Conservation (phyloP, 176 grass and related monocot genomes). For the Cenchrus purpureus region DNA sequence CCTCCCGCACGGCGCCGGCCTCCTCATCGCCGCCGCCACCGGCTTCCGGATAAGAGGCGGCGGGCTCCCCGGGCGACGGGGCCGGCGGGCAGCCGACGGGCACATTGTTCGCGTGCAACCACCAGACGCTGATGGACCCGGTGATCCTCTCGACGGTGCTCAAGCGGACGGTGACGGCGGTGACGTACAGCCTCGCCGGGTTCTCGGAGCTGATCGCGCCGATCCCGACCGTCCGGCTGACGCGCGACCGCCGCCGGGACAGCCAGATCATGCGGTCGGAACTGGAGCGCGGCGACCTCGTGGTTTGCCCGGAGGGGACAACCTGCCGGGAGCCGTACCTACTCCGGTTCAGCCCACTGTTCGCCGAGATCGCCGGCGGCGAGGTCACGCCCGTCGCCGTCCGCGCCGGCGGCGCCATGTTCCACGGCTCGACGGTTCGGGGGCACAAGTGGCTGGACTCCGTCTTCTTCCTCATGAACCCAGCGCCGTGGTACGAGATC, state of each 20-base stretch:
- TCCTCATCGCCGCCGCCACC: constrained; percentile 38
- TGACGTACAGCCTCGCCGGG: constrained; percentile 66
- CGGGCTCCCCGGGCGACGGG: not conserved
- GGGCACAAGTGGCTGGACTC: constrained; percentile 69
- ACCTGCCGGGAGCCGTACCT: constrained; percentile 73
- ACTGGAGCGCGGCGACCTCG: constrained; percentile 52
- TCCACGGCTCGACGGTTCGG: constrained; percentile 61
- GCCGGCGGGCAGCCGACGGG: not conserved
- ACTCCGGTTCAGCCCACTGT: constrained; percentile 77
- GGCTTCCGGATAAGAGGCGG: constrained; percentile 49
- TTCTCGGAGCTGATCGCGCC: constrained; percentile 76
- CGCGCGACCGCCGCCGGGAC: constrained; percentile 55
- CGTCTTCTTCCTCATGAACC: constrained; percentile 77
- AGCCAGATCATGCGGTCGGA: constrained; percentile 41
- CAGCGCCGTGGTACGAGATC: constrained; percentile 47
- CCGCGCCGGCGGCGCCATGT: constrained; percentile 44
- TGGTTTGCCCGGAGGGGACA: constrained; percentile 81
- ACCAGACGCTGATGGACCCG: constrained; percentile 76
- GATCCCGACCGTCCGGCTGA: constrained; percentile 62
- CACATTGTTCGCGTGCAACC: constrained; percentile 72
- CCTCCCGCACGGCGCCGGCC: constrained; percentile 36
- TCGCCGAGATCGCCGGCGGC: constrained; percentile 46
- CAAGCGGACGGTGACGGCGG: constrained; percentile 54
- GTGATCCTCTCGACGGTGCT: constrained; percentile 60
- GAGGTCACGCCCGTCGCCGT: constrained; percentile 58